These are phyloP conservation scores for Diaporthe vexans DNA, from an alignment of 2,329 filamentous ascomycete genomes.

Conservation along the genomic window DNA sequence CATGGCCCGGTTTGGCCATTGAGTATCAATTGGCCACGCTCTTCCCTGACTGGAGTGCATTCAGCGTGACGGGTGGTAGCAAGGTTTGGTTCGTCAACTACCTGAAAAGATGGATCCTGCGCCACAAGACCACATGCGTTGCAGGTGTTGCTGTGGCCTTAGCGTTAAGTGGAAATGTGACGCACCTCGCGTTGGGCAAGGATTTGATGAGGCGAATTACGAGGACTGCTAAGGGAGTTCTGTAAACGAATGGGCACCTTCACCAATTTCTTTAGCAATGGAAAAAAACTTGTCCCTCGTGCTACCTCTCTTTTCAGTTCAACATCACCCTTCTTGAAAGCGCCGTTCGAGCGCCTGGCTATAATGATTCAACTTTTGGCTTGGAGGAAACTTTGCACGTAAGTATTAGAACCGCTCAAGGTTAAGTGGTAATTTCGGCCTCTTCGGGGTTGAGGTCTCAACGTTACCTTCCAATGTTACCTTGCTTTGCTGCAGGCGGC, in stretches of 20 bases:
- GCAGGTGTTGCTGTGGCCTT: neutral
- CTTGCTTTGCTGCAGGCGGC: no score
- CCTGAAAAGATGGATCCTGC: neutral
- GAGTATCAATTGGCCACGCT: constrained; percentile 44
- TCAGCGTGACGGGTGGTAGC: neutral
- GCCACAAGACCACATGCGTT: neutral
- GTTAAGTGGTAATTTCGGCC: no score
- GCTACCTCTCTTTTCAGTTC: no score
- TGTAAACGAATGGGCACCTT: neutral
- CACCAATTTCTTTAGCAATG: no score
- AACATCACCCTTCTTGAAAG: no score
- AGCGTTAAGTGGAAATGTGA: neutral
- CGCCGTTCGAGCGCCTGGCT: no score
- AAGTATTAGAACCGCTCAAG: no score
- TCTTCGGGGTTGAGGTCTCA: no score
- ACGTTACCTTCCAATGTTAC: no score
- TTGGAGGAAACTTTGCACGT: no score
- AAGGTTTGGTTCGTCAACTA: neutral
- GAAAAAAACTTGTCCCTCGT: no score
- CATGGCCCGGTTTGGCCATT: constrained; percentile 50
- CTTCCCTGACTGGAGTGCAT: neutral
- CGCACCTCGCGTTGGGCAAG: neutral
- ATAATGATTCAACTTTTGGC: no score
- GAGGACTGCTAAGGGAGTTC: neutral
- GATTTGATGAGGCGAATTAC: neutral